Evolutionary conservation across 441 rosid species (phyloP).

Genomic region (Gossypium gossypioides): DNA sequence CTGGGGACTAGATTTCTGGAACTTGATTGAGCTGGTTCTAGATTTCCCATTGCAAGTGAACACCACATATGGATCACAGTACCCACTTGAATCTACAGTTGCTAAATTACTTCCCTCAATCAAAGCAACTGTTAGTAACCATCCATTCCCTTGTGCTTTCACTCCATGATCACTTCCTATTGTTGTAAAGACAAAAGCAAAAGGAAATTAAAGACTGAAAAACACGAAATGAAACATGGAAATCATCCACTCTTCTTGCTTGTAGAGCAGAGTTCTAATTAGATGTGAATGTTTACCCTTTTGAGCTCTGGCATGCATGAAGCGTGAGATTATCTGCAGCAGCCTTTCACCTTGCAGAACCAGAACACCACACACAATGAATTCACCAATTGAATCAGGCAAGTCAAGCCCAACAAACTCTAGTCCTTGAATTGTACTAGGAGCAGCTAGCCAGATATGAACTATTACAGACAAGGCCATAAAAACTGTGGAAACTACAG

Average conservation of each 20-base stretch:
- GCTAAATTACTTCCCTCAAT: constrained; percentile 80
- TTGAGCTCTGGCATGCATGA: constrained; percentile 75
- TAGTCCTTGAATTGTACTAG: constrained; percentile 68
- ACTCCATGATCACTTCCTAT: constrained; percentile 90
- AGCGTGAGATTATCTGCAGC: constrained; percentile 56
- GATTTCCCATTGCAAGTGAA: constrained; percentile 83
- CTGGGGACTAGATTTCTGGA: constrained; percentile 72
- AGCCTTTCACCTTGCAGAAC: constrained; percentile 78
- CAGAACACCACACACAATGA: constrained; percentile 69
- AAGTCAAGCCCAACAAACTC: constrained; percentile 91
- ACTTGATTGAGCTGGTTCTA: constrained; percentile 91
- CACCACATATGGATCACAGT: constrained; percentile 86
- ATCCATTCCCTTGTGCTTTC: constrained; percentile 95
- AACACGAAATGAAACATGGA: background rate
- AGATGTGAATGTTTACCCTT: constrained; percentile 43
- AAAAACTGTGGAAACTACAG: constrained; percentile 57
- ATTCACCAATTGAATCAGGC: constrained; percentile 88
- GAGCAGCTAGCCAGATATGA: constrained; percentile 58
- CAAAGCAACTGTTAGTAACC: constrained; percentile 90
- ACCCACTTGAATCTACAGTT: constrained; percentile 82
- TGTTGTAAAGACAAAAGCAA: constrained; percentile 14
- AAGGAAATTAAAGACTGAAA: background rate
- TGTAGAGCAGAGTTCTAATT: background rate
- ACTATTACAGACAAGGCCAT: constrained; percentile 57
- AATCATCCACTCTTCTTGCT: background rate